phyloP scores from a whole-genome alignment of 2,329 filamentous ascomycete genomes.

The Colletotrichum liaoningense region DNA sequence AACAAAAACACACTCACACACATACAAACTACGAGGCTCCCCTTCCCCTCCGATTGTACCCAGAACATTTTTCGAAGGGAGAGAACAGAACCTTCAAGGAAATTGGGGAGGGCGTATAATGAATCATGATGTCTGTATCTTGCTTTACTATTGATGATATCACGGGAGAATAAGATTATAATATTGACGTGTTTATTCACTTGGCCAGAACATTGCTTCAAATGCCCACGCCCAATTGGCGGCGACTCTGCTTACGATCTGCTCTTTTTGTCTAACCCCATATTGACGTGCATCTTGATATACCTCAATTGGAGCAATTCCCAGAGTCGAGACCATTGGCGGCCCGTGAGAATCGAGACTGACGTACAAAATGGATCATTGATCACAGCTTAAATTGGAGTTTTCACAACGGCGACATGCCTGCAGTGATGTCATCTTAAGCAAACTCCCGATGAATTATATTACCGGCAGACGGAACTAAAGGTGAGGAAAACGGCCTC shows the following conservation, averaged over 20 bases:
- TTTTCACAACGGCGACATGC: neutral
- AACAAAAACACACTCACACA: neutral
- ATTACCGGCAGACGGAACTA: neutral
- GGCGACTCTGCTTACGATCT: neutral
- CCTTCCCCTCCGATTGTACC: neutral
- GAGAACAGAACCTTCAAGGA: constrained; percentile 32
- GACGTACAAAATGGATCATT: too few relatives aligned
- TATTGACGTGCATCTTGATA: too few relatives aligned
- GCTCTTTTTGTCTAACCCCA: neutral
- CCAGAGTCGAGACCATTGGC: too few relatives aligned
- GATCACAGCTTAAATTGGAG: too few relatives aligned
- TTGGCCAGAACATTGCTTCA: neutral
- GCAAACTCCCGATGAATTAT: neutral
- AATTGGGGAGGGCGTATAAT: neutral
- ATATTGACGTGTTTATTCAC: neutral
- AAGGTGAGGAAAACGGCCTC: neutral
- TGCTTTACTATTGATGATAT: neutral
- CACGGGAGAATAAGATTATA: neutral
- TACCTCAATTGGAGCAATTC: too few relatives aligned
- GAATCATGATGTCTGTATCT: neutral
- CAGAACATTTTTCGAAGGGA: constrained; percentile 29
- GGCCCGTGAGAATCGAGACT: too few relatives aligned
- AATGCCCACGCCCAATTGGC: neutral
- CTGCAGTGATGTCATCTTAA: neutral
- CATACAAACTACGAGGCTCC: neutral